Evolutionary conservation across 371 early-diverging fungal species (phyloP).

Genomic region (Dinochytrium kinnereticum): DNA sequence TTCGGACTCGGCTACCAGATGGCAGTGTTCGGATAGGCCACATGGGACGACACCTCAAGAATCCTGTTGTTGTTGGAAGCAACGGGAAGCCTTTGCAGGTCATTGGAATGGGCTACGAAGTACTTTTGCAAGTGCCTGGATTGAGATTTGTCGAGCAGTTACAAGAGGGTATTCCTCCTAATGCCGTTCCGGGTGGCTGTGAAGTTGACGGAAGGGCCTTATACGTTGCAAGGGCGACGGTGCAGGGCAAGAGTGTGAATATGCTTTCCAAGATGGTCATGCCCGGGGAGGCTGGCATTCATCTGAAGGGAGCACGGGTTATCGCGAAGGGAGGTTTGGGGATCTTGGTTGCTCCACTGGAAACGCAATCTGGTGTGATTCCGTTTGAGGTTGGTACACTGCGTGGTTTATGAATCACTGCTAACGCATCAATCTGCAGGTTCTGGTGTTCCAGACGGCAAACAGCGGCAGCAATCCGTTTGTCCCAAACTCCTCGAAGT

Average conservation of each 20-base stretch:
- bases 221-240: constrained; percentile 24
- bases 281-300: background rate
- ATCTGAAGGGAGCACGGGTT: constrained; percentile 7
- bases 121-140: constrained; percentile 7
- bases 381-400: constrained; percentile 14
- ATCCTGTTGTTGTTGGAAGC: constrained; percentile 1
- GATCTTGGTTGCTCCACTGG: background rate
- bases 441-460: background rate
- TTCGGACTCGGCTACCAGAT: constrained; percentile 11
- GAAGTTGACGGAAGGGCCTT: constrained; percentile 26
- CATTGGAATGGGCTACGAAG: background rate
- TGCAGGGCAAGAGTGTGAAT: constrained; percentile 19
- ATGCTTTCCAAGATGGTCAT: background rate
- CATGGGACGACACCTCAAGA: constrained; percentile 9
- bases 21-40: constrained; percentile 27
- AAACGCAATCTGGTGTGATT: background rate
- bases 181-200: constrained; percentile 26
- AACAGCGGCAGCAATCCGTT: background rate
- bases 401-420: background rate
- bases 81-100: background rate
- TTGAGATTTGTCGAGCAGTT: constrained; percentile 17
- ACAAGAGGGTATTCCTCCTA: constrained; percentile 19
- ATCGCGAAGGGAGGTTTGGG: constrained; percentile 16
- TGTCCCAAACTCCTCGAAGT: background rate
- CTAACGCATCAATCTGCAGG: background rate